phyloP scores from a whole-genome alignment of 345 rosid genomes.

The Atalantia buxifolia region DNA sequence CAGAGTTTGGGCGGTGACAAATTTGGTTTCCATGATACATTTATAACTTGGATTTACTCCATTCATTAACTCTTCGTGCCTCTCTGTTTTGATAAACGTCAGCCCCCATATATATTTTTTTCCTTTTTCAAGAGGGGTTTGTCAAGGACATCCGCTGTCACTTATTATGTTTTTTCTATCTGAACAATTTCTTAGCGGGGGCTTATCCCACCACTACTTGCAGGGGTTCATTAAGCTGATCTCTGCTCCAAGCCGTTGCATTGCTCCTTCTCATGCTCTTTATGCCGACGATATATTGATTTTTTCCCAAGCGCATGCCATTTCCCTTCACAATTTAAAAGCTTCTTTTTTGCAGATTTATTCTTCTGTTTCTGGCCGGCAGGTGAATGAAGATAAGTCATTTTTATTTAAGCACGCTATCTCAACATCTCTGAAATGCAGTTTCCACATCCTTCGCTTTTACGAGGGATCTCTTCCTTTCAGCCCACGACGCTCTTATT shows the following conservation, averaged over 20 bases:
- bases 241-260: background rate
- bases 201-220: background rate
- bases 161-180: background rate
- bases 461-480: background rate
- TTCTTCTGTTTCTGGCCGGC: background rate
- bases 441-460: background rate
- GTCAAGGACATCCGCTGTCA: background rate
- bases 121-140: background rate
- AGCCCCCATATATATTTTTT: background rate
- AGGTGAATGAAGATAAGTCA: background rate
- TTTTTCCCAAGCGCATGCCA: background rate
- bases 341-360: background rate
- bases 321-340: background rate
- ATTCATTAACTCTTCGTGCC: background rate
- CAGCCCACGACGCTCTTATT: background rate
- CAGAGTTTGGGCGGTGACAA: background rate
- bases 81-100: background rate
- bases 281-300: background rate
- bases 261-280: background rate
- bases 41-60: background rate
- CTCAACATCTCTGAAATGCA: background rate
- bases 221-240: background rate
- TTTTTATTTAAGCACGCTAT: background rate
- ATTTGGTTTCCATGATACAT: background rate
- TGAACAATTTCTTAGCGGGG: background rate